phyloP scores from a whole-genome alignment of 2,329 filamentous ascomycete genomes.

The Boeremia exigua region DNA sequence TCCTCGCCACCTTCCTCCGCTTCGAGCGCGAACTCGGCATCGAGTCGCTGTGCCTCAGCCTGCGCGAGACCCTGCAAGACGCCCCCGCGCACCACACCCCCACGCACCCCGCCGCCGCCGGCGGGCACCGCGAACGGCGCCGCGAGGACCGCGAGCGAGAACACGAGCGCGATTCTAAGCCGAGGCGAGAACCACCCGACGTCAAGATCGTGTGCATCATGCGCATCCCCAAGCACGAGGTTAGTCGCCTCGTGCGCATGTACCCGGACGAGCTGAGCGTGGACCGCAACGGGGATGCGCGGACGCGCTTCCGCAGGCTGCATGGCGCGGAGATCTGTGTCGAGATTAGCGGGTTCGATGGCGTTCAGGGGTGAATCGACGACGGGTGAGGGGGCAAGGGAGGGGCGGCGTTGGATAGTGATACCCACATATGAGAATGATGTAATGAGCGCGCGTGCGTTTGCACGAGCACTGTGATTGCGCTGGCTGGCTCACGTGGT shows the following conservation, averaged over 20 bases:
- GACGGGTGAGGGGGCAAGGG: no score
- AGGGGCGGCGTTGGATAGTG: no score
- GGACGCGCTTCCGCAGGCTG: conserved; percentile 40
- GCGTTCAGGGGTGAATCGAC: background rate
- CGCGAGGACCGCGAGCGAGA: conserved; percentile 5
- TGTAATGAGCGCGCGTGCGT: no score
- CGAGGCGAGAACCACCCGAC: conserved; percentile 17
- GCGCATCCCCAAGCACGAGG: conserved; percentile 50
- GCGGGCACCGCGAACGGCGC: conserved; percentile 8
- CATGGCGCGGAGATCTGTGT: conserved; percentile 42
- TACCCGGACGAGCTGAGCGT: conserved; percentile 60
- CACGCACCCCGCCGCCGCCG: background rate
- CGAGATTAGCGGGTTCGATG: conserved; percentile 40
- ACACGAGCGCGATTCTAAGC: background rate
- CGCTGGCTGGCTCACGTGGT: no score
- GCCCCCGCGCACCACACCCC: background rate
- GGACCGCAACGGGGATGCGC: conserved; percentile 40
- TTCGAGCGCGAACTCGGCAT: conserved; percentile 47
- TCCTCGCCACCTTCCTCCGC: conserved; percentile 39
- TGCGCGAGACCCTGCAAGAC: conserved; percentile 33
- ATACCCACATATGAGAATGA: no score
- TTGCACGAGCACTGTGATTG: no score
- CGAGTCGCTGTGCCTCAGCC: conserved; percentile 42
- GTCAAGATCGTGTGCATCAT: conserved; percentile 48
- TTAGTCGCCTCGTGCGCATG: conserved; percentile 55